Base-by-base conservation (phyloP, 1,139 yeast genomes). In the Protomyces inouyei region DNA sequence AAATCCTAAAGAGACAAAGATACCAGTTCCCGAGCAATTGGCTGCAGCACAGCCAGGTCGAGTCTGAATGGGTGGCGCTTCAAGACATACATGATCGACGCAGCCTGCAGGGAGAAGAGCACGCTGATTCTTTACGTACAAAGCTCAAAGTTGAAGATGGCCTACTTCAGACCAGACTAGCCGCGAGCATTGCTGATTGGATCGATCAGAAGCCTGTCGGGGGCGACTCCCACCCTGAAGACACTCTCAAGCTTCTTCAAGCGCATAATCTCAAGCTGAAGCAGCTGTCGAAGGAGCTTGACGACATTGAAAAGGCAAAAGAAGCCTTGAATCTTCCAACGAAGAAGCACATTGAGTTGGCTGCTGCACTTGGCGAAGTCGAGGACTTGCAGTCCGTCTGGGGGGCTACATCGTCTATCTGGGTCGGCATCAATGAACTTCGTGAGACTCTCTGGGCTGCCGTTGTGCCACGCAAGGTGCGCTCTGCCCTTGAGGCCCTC, bases 31-130 rank as follows among this genome's bases (percentile, higher is more conserved):
- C 86, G 0, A 59, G 73, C 0, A 80, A 80, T 35, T 87, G 93
- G 89, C 68, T 85, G 0, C 83, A 77, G 71, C 77, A 78, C 53
- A 95, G 87, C 56, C 95, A 88, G 69, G 69, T 89, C 1, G 85
- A 83, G 35, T 79, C 77, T 65, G 83, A 82, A 63, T 73, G 81
- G 66, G 72, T 78, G 0, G 77, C 83, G 4, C 72, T 88, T 9
- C 69, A 72, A 0, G 79, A 82, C 23, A 73, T 85, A 2, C 68
- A 84, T 36, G 71, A 70, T 0, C 74, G 75, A 43, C 82, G 82
- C 68, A 70, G 73, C 51, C 43, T 32, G 38, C 45, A 59, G 18
- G 65, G 67, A 2, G 52, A 55, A n/a, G 67, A 67, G 45, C 68
- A 69, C 28, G 23, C 63, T 16, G 71, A 64, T 16, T 37, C 55